These are phyloP conservation scores for Syzygium grande DNA, from an alignment of 345 rosid species.

Conservation along the genomic window DNA sequence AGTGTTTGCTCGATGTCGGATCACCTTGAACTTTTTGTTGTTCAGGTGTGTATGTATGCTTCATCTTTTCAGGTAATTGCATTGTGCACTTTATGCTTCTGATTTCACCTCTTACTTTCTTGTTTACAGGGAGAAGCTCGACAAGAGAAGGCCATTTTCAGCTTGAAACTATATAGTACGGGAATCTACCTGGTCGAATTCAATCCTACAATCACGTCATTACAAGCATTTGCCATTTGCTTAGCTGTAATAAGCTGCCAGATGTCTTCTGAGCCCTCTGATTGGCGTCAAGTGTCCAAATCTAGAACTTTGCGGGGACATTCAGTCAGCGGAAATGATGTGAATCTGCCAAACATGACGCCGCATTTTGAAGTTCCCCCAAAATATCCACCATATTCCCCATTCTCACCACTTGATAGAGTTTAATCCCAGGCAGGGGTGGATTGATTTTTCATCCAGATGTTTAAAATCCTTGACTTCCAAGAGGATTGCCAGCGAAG, in stretches of 20 bases:
- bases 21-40: conserved; percentile 28
- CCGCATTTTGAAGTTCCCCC: conserved; percentile 14
- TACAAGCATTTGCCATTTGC: conserved; percentile 70
- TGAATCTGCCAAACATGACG: background rate
- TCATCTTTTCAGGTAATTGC: background rate
- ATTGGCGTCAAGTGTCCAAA: conserved; percentile 1
- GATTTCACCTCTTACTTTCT: background rate
- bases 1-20: conserved; percentile 9
- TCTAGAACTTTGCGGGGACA: conserved; percentile 13
- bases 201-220: conserved; percentile 34
- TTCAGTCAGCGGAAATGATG: conserved; percentile 3
- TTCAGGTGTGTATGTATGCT: background rate
- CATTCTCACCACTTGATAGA: conserved; percentile 77
- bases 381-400: conserved; percentile 55
- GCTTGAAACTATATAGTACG: conserved; percentile 35
- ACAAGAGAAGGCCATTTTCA: conserved; percentile 34
- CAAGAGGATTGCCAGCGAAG: background rate
- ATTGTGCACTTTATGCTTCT: background rate
- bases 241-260: conserved; percentile 40
- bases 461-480: background rate
- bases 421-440: conserved; percentile 21
- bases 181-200: conserved; percentile 67
- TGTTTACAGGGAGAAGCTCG: conserved; percentile 28
- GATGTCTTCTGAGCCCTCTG: conserved; percentile 23
- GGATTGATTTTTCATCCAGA: background rate